Evolutionary conservation across 2,329 filamentous ascomycete genomes (phyloP).

Genomic region (Dactylellina parvicollis): DNA sequence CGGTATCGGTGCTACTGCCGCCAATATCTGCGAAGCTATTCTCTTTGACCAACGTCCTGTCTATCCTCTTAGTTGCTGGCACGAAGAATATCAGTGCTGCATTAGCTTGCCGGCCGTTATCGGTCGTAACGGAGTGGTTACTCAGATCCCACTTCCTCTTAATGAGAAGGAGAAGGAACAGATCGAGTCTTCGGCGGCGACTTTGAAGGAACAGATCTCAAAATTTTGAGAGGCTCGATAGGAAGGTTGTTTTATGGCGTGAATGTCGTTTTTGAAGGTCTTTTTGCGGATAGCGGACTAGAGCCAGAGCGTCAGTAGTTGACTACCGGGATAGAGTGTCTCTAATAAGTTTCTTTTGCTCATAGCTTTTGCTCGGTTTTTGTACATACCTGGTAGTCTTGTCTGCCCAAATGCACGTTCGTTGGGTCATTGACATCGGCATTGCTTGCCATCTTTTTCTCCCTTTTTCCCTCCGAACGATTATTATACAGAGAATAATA

Average conservation of each 20-base stretch:
- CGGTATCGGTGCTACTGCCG: constrained; percentile 59
- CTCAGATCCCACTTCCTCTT: constrained; percentile 49
- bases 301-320: constrained; percentile 28
- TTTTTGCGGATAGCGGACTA: constrained; percentile 12
- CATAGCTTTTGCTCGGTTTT: constrained; percentile 6
- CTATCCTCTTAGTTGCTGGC: constrained; percentile 58
- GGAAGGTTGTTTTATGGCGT: not conserved
- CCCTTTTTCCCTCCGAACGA: not conserved
- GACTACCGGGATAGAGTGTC: constrained; percentile 17
- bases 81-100: constrained; percentile 49
- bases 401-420: not conserved
- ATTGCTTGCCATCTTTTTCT: constrained; percentile 3
- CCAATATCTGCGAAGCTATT: constrained; percentile 59
- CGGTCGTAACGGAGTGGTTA: constrained; percentile 38
- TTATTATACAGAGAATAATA: constrained; percentile 32
- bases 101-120: constrained; percentile 48
- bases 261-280: constrained; percentile 4
- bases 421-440: not conserved
- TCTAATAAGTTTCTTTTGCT: constrained; percentile 14
- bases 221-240: constrained; percentile 36
- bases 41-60: constrained; percentile 59
- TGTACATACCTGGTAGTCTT: constrained; percentile 41
- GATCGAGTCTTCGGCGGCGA: constrained; percentile 42
- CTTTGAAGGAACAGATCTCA: constrained; percentile 44
- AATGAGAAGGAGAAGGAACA: constrained; percentile 47